These are phyloP conservation scores for Pyrenula massariospora DNA, from an alignment of 495 filamentous ascomycete genomes.

Conservation along the genomic window DNA sequence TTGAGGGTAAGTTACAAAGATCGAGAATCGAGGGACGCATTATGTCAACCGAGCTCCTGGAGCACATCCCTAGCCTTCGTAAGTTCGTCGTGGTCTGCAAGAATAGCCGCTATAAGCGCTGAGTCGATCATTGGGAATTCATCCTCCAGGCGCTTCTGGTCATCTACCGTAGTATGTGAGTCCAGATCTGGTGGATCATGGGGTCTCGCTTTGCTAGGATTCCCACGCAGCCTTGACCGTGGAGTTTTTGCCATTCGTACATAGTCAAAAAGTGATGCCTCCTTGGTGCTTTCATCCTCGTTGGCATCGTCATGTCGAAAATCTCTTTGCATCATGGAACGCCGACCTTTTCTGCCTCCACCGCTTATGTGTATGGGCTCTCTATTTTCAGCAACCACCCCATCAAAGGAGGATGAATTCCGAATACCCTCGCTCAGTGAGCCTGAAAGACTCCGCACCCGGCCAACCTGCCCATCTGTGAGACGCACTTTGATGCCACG, in stretches of 20 bases:
- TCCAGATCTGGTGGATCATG: not conserved
- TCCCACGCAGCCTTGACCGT: no score
- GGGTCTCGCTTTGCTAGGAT: no score
- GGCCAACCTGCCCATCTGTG: conserved; percentile 51
- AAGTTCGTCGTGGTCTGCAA: not conserved
- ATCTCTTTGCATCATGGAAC: no score
- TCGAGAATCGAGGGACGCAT: no score
- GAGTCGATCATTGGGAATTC: not conserved
- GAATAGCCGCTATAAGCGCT: not conserved
- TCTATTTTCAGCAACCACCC: not conserved
- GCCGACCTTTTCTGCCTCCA: not conserved
- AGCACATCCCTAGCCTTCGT: not conserved
- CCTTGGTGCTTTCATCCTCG: not conserved
- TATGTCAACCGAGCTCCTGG: no score
- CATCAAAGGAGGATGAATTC: no score
- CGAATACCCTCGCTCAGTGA: not conserved
- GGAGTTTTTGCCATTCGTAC: not conserved
- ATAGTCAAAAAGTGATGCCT: not conserved
- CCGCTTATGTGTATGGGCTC: not conserved
- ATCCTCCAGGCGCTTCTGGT: not conserved
- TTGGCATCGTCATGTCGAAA: not conserved
- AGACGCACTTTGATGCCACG: conserved; percentile 67
- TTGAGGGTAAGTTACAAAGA: no score
- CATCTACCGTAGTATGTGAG: not conserved
- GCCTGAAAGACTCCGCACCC: conserved; percentile 37